Conservation (phyloP, 805 yeast genomes). For the Wickerhamiella domercqiae region DNA sequence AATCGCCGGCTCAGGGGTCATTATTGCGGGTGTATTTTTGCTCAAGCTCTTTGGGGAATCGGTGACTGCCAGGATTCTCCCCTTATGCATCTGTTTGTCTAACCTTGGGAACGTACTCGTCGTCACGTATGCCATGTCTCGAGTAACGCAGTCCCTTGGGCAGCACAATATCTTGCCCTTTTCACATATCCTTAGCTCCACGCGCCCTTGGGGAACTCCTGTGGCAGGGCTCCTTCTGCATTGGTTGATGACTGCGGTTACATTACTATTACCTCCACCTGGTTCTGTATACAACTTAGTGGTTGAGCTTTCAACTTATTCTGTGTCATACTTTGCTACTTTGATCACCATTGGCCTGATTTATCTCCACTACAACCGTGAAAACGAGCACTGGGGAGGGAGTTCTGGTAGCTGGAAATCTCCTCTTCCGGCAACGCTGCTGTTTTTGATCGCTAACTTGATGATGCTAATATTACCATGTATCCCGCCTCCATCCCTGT, state of each 20-base stretch:
- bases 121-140: constrained; percentile 44
- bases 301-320: constrained; percentile 47
- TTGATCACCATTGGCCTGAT: constrained; percentile 38
- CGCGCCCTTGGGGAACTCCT: constrained; percentile 27
- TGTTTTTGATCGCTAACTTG: constrained; percentile 33
- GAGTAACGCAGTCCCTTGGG: constrained; percentile 45
- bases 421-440: constrained; percentile 15
- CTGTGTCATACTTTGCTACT: constrained; percentile 44
- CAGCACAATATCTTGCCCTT: constrained; percentile 36
- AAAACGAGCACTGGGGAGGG: constrained; percentile 29
- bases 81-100: constrained; percentile 43
- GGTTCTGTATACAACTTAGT: constrained; percentile 50
- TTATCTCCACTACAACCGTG: constrained; percentile 32
- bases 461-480: constrained; percentile 42
- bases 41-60: constrained; percentile 42
- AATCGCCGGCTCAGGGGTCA: constrained; percentile 37
- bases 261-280: constrained; percentile 44
- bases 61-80: constrained; percentile 34
- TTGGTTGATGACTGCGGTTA: constrained; percentile 39
- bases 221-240: constrained; percentile 35
- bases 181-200: constrained; percentile 30
- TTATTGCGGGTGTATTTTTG: constrained; percentile 50
- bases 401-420: constrained; percentile 1
- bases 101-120: constrained; percentile 52
- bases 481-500: constrained; percentile 33